Percentiles rank a stretch among this genome's conserved stretches.
Conservation (phyloP, 2,329 filamentous ascomycete species). For the Cyclaneusma minus region DNA sequence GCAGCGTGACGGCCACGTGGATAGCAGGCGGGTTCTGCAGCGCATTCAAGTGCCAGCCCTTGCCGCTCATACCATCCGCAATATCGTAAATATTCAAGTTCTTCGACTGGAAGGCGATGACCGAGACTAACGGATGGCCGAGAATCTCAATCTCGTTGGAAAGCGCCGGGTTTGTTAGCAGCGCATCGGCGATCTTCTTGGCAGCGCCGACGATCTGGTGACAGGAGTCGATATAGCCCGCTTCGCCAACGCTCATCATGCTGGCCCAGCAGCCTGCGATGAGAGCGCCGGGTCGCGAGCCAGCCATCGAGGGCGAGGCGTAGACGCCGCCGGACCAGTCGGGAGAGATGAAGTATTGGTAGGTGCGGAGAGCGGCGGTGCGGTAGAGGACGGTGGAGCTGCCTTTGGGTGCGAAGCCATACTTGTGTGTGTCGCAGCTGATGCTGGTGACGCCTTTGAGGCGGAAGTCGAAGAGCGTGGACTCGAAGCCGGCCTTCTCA, state of each 20-base stretch:
- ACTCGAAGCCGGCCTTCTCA: slow-evolving; percentile 82
- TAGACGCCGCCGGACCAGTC: slow-evolving; percentile 96
- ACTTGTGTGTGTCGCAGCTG: slow-evolving; percentile 96
- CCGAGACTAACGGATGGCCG: slow-evolving; percentile 74
- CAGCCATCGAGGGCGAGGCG: slow-evolving; percentile 80
- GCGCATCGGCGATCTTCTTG: slow-evolving; percentile 65
- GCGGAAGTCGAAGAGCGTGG: slow-evolving; percentile 81
- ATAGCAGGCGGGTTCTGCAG: slow-evolving; percentile 85
- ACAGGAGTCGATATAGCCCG: slow-evolving; percentile 77
- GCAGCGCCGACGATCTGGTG: slow-evolving; percentile 75
- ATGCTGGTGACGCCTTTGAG: slow-evolving; percentile 91
- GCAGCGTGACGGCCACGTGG: slow-evolving; percentile 84
- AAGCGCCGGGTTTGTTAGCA: slow-evolving; percentile 54
- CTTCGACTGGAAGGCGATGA: slow-evolving; percentile 74
- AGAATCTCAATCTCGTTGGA: slow-evolving; percentile 62
- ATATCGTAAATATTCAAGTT: slow-evolving; percentile 90
- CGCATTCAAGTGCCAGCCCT: slow-evolving; percentile 92
- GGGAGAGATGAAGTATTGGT: slow-evolving; percentile 93
- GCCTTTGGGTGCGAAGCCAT: slow-evolving; percentile 95
- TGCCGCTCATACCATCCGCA: slow-evolving; percentile 68
- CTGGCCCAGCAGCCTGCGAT: slow-evolving; percentile 95
- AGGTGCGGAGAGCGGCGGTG: slow-evolving; percentile 57
- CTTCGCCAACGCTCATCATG: slow-evolving; percentile 75
- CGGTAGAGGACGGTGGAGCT: slow-evolving; percentile 92
- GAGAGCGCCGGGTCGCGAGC: slow-evolving; percentile 79